These are phyloP conservation scores for Leucocoprinus sp. DNA, from an alignment of 768 basidiomycete species.

Conservation along the genomic window DNA sequence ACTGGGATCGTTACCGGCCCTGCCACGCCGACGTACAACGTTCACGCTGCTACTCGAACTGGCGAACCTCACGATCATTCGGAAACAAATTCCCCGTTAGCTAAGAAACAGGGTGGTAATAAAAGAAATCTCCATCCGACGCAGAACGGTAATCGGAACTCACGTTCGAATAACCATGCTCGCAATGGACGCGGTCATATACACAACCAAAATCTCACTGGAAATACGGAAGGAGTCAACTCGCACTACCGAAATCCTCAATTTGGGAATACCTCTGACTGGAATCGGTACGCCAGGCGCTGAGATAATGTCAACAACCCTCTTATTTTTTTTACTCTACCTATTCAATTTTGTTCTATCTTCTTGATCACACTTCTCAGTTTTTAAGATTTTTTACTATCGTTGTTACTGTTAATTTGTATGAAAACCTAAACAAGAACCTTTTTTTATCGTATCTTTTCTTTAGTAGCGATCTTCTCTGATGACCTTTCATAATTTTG, in stretches of 20 bases:
- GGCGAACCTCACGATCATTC: background rate
- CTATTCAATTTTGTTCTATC: constrained; percentile 1
- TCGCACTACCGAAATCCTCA: constrained; percentile 13
- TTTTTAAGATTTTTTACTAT: background rate
- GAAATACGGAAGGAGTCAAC: constrained; percentile 17
- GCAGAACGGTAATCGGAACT: background rate
- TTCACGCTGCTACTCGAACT: background rate
- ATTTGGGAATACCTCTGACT: constrained; percentile 19
- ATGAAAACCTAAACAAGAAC: background rate
- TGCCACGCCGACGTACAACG: background rate
- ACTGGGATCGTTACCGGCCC: background rate
- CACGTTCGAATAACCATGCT: background rate
- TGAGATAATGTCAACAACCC: constrained; percentile 9
- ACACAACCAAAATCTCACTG: constrained; percentile 5
- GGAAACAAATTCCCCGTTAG: background rate
- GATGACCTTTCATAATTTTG: background rate
- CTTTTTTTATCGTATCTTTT: background rate
- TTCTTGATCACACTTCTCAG: background rate
- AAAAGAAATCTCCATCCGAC: constrained; percentile 1
- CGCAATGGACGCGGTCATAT: constrained; percentile 8
- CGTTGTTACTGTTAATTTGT: background rate
- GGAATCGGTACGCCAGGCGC: constrained; percentile 34
- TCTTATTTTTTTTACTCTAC: background rate
- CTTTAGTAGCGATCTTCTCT: background rate
- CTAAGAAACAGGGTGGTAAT: constrained; percentile 1